Percentiles rank a stretch among this genome's conserved stretches.
Conservation (phyloP, 176 grass and related monocot genomes). For the Phoenix dactylifera region DNA sequence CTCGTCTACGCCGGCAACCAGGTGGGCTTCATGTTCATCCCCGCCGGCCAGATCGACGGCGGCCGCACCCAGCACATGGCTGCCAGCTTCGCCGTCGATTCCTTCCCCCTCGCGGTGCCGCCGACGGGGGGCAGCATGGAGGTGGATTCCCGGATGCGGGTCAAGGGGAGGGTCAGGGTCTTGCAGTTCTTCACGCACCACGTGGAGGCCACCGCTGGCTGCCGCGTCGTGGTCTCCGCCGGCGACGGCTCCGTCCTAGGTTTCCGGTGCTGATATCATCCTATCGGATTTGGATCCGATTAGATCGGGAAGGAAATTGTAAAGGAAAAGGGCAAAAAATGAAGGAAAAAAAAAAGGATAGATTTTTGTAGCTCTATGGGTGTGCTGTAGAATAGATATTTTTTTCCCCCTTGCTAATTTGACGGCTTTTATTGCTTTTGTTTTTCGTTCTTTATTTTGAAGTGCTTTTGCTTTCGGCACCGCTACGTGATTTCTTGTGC, state of each 20-base stretch:
- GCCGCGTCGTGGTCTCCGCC: slow-evolving; percentile 56
- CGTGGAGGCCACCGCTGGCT: slow-evolving; percentile 55
- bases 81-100: slow-evolving; percentile 56
- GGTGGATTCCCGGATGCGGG: slow-evolving; percentile 61
- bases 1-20: slow-evolving; percentile 45
- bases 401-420: no score
- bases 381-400: no score
- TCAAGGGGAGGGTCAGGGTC: slow-evolving; percentile 69
- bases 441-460: no score
- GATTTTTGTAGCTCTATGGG: no score
- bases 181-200: slow-evolving; percentile 70
- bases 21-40: slow-evolving; percentile 62
- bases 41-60: slow-evolving; percentile 28
- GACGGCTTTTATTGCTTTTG: no score
- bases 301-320: no score
- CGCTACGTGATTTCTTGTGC: no score
- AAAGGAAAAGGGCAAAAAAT: no score
- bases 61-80: slow-evolving; percentile 52
- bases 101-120: slow-evolving; percentile 26
- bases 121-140: slow-evolving; percentile 25
- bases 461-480: no score
- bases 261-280: slow-evolving; percentile 48
- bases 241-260: slow-evolving; percentile 51
- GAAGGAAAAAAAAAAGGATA: no score
- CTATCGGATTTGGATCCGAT: no score